These are phyloP conservation scores for Pterulicium gracile DNA, from an alignment of 1,284 basidiomycete genomes.

Conservation along the genomic window DNA sequence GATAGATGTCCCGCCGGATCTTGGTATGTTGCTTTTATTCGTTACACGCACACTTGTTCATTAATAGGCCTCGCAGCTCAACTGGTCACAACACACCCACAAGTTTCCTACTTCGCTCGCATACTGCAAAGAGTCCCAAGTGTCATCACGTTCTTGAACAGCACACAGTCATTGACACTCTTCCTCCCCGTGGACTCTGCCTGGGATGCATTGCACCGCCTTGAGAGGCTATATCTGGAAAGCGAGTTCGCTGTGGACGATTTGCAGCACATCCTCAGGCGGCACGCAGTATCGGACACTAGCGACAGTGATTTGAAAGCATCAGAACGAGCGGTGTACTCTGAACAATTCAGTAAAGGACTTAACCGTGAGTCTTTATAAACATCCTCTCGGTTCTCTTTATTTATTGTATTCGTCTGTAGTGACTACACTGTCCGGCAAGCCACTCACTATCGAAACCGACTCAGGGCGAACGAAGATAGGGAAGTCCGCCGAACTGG, in stretches of 20 bases:
- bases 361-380: conserved; percentile 38
- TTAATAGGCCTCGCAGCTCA: conserved; percentile 29
- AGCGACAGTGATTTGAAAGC: not conserved
- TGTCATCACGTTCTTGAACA: conserved; percentile 43
- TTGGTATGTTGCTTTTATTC: conserved; percentile 43
- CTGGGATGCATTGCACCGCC: conserved; percentile 51
- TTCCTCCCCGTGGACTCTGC: conserved; percentile 86
- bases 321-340: conserved; percentile 45
- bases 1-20: conserved; percentile 64
- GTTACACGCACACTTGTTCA: too few relatives aligned
- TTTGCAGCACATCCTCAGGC: conserved; percentile 63
- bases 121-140: conserved; percentile 42
- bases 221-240: conserved; percentile 78
- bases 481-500: conserved; percentile 47
- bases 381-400: conserved; percentile 5
- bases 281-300: conserved; percentile 51
- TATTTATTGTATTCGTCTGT: conserved; percentile 11
- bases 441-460: conserved; percentile 47
- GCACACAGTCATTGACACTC: conserved; percentile 69
- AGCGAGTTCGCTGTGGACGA: conserved; percentile 78
- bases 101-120: conserved; percentile 60
- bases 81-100: conserved; percentile 44
- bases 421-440: conserved; percentile 69
- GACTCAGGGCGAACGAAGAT: conserved; percentile 46
- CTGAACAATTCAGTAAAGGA: conserved; percentile 43